Base-by-base conservation (phyloP, 805 yeast genomes). In the Barnettozyma californica region DNA sequence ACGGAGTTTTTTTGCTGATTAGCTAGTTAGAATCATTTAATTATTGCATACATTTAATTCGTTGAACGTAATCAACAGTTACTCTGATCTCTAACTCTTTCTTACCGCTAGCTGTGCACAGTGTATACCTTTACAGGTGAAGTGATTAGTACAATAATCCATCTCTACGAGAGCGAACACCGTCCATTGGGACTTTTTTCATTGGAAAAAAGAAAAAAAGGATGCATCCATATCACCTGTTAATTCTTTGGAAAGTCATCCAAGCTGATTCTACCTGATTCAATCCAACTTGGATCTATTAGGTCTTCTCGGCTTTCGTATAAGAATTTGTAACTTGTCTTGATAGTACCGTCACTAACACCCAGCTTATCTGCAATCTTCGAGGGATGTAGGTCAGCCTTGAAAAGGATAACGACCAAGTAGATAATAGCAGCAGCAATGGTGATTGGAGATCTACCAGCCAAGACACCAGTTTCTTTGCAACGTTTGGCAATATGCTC, bases 391-490 rank as follows among this genome's bases (percentile, higher is more conserved):
- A 88, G 72, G 45, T 81, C 85, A 33, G 84, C 83, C 41, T 86
- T 86, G 64, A 91, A 91, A n/a, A 94, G 70, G n/a, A 87, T 71
- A 4, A 92, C 86, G 7, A 96, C 87, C 87, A 94, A 84, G 68
- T 92, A 94, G 43, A 94, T 92, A 5, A 94, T 95, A 1, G 97
- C 95, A 8, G 98, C 98, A 0, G 98, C 97, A 62, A 94, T 89
- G 34, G 99, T 92, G 47, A 91, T 91, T 26, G 99, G 99, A 3
- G 97, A 87, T 57, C 97, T 79, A 59, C 99, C 98, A 16, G 96
- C 97, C 61, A 94, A 75, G 35, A 92, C 95, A 48, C 97, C 97
- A 53, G 85, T 84, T 53, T 87, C 96, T 62, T 88, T 87, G 61
- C 95, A 89, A 55, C 84, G 77, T 63, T 89, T 81, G 2, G 97